These are phyloP conservation scores for Betula pendula DNA, from an alignment of 306 rosid genomes.

Conservation along the genomic window DNA sequence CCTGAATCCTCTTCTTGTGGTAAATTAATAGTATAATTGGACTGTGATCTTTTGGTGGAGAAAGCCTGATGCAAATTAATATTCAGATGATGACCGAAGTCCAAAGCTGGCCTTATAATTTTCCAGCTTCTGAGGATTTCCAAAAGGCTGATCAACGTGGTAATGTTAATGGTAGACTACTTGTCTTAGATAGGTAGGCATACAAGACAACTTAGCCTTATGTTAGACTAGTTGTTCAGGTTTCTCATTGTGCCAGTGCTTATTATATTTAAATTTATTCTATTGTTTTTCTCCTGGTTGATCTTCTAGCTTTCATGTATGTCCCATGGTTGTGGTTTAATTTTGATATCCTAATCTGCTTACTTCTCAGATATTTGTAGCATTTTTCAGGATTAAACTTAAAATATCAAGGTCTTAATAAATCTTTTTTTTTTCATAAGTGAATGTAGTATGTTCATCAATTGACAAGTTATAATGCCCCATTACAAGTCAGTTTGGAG, in stretches of 20 bases:
- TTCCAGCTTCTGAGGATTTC: conserved; percentile 72
- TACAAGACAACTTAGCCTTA: conserved; percentile 21
- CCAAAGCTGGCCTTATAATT: conserved; percentile 83
- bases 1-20: conserved; percentile 18
- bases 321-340: neutral
- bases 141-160: conserved; percentile 65
- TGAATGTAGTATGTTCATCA: neutral
- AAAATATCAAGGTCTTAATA: neutral
- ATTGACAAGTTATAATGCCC: neutral
- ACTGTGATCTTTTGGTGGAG: conserved; percentile 23
- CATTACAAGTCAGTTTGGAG: neutral
- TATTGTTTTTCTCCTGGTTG: conserved; percentile 10
- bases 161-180: conserved; percentile 59
- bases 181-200: conserved; percentile 69
- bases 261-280: conserved; percentile 4
- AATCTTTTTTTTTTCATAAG: neutral
- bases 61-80: conserved; percentile 35
- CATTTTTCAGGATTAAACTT: neutral
- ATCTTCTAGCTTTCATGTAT: conserved; percentile 3
- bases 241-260: conserved; percentile 1
- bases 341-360: neutral
- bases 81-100: conserved; percentile 70
- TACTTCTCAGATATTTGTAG: neutral
- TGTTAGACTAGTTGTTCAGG: neutral
- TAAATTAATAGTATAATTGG: conserved; percentile 24